phyloP scores from a whole-genome alignment of 352 stramenopile species.

The Globisporangium alternatum region DNA sequence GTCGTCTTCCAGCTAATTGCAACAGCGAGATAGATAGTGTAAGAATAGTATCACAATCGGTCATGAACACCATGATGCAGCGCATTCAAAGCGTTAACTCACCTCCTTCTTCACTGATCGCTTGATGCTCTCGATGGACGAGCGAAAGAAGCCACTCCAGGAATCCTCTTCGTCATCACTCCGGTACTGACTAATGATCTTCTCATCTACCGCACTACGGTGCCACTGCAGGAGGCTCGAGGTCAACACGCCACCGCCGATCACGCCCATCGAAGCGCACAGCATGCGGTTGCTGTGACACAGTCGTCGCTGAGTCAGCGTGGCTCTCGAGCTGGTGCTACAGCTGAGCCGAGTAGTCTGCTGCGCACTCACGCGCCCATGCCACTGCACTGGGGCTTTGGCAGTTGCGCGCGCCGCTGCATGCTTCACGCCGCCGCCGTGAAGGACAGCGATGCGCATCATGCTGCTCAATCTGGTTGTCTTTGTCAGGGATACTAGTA shows the following conservation, averaged over 20 bases:
- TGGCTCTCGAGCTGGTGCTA: background rate
- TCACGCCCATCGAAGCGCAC: slow-evolving; percentile 44
- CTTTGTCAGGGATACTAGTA: background rate
- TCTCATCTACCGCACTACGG: background rate
- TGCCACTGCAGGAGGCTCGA: slow-evolving; percentile 24
- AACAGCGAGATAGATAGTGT: background rate
- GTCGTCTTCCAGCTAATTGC: slow-evolving; percentile 44
- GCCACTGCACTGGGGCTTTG: background rate
- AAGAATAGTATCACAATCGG: background rate
- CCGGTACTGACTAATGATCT: slow-evolving; percentile 5
- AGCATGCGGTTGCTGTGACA: slow-evolving; percentile 39
- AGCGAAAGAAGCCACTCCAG: slow-evolving; percentile 19
- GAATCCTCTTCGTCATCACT: slow-evolving; percentile 19
- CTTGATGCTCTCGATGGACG: slow-evolving; percentile 15
- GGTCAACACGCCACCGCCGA: slow-evolving; percentile 43
- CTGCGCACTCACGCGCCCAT: slow-evolving; percentile 2
- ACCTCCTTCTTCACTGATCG: slow-evolving; percentile 14
- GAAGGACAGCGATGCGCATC: slow-evolving; percentile 9
- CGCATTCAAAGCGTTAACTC: background rate
- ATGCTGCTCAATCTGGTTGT: background rate
- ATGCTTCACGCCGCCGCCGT: background rate
- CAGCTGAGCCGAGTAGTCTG: background rate
- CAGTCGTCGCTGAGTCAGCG: background rate
- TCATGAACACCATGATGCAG: background rate
- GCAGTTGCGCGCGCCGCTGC: background rate